Evolutionary conservation across 306 rosid genomes (phyloP), one percentile per base, ranked within the genome.

Genomic region (Luffa aegyptiaca): DNA sequence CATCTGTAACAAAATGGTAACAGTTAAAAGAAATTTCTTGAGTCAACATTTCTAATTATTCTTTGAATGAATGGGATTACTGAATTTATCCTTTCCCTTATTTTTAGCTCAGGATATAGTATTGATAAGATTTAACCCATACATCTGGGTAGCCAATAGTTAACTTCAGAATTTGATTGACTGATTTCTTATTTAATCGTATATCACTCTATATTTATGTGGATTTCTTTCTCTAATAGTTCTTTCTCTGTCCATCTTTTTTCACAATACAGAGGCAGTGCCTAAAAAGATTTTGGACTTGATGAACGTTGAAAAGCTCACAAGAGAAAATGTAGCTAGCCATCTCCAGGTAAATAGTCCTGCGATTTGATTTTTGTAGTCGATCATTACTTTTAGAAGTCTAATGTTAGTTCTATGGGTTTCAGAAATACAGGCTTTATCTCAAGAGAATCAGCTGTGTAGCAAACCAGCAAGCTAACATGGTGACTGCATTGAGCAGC

Each of bases 311-410:
- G 97, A 95, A 52, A 95, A 92, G 80, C 97, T 95, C 55, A 92
- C 98, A 4, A 88, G 98, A 87, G 98, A 95, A 82, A 95, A 95
- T 75, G 98, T 95, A 81, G 98, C 97, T 2, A 95, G 98, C 88
- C 98, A 95, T 92, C 97, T 95, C 65, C 97, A 95, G 99, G 99
- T 70, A 91, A 58, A 65, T 56, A 68, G 83, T 83, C 84, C 13
- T 36, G 39, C 46, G 44, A 71, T 79, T 66, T 41, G 33, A 41
- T 66, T 41, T 18, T 18, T 5, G 44, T 45, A 20, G 33, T 66
- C 7, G 6, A 10, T 83, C 79, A 72, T 17, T 80, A 79, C 59
- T 72, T 58, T 58, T 39, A 71, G 39, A 57, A 58, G 80, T 26
- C 56, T 41, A 77, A 77, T 44, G 45, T 61, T 77, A 35, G 42